Evolutionary conservation across 768 basidiomycete genomes (phyloP).

Genomic region (Rhodosporidiobolus sp.): DNA sequence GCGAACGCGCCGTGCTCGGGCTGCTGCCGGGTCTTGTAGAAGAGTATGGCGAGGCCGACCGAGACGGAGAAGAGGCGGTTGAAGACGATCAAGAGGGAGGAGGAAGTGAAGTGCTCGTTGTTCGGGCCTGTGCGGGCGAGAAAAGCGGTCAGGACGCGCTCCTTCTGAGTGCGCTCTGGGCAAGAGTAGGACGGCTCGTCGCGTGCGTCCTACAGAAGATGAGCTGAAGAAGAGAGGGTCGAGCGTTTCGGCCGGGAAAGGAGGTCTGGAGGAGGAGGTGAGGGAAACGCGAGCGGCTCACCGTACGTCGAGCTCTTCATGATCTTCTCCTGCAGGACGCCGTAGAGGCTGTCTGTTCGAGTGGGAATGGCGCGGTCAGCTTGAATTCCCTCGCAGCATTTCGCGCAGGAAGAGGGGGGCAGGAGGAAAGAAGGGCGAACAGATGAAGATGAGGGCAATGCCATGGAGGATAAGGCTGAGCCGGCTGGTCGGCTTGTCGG

Average conservation of each 20-base stretch:
- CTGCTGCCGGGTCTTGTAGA: slow-evolving; percentile 11
- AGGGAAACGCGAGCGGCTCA: not conserved
- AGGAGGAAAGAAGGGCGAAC: slow-evolving; percentile 8
- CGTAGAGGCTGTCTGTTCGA: slow-evolving; percentile 21
- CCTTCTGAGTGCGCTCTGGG: no score
- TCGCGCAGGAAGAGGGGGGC: no score
- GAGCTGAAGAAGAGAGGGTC: no score
- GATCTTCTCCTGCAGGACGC: slow-evolving; percentile 43
- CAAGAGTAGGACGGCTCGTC: no score
- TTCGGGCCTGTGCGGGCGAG: slow-evolving; percentile 18
- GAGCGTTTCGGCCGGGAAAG: not conserved
- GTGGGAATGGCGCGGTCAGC: not conserved
- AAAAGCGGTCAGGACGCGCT: not conserved
- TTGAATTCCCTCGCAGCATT: not conserved
- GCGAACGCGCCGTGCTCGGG: slow-evolving; percentile 3
- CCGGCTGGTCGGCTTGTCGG: not conserved
- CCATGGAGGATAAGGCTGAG: slow-evolving; percentile 31
- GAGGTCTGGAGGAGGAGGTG: not conserved
- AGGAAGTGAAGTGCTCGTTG: slow-evolving; percentile 40
- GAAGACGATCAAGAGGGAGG: slow-evolving; percentile 40
- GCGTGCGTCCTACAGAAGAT: no score
- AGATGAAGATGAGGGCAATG: slow-evolving; percentile 33
- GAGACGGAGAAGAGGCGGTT: slow-evolving; percentile 40
- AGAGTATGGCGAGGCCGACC: slow-evolving; percentile 33
- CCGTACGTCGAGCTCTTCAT: slow-evolving; percentile 42